These are phyloP conservation scores for Sarocladiaceae sp. DNA, from an alignment of 2,329 filamentous ascomycete genomes.

Conservation along the genomic window DNA sequence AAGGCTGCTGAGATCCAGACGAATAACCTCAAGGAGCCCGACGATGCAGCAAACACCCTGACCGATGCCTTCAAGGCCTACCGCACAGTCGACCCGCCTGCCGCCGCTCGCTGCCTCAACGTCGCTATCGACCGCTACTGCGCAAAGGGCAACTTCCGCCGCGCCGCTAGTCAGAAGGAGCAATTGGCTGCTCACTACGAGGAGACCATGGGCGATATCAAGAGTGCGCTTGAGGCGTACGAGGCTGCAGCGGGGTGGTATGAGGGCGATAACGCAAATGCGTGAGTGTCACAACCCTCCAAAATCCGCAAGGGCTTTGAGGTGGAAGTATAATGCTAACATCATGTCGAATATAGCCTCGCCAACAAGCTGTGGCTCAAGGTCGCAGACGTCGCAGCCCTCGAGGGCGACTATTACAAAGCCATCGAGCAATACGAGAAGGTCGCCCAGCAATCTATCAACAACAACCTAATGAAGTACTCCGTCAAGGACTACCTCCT, in stretches of 20 bases:
- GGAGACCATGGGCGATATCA: constrained; percentile 69
- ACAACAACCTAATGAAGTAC: constrained; percentile 90
- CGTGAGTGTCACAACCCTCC: constrained; percentile 45
- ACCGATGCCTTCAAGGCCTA: constrained; percentile 95
- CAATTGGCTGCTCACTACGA: constrained; percentile 83
- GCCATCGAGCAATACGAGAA: constrained; percentile 78
- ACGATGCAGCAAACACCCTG: constrained; percentile 84
- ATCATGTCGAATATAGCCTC: constrained; percentile 45
- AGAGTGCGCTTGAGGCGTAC: constrained; percentile 75
- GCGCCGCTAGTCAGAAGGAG: constrained; percentile 87
- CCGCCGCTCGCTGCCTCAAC: constrained; percentile 74
- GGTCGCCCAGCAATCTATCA: constrained; percentile 69
- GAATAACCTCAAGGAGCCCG: constrained; percentile 78
- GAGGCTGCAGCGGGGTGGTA: constrained; percentile 85
- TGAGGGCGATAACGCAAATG: constrained; percentile 76
- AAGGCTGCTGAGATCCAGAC: constrained; percentile 76
- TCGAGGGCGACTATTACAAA: constrained; percentile 79
- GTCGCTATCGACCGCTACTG: constrained; percentile 82
- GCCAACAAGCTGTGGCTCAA: constrained; percentile 94
- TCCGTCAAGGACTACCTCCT: constrained; percentile 93
- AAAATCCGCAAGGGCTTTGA: background rate
- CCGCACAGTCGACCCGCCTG: constrained; percentile 73
- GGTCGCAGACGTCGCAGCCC: constrained; percentile 77
- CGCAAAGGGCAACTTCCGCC: constrained; percentile 80
- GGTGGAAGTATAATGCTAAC: constrained; percentile 9